phyloP scores from a whole-genome alignment of 306 rosid species.

The Vicia villosa region DNA sequence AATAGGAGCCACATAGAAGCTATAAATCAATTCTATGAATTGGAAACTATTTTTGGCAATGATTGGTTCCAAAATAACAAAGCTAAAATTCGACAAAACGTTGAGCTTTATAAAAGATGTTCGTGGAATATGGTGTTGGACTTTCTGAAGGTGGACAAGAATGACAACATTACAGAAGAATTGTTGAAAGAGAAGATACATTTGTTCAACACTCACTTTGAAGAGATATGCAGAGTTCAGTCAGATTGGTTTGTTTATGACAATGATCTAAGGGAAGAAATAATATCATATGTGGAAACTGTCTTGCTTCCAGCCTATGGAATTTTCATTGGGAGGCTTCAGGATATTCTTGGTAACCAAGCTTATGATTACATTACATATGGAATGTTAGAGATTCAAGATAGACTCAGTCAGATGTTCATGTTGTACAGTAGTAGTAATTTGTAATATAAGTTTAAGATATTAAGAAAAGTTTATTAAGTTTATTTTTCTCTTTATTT shows the following conservation, averaged over 20 bases:
- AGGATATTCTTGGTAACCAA: not conserved
- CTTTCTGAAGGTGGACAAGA: constrained; percentile 38
- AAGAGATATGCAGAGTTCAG: constrained; percentile 17
- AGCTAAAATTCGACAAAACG: constrained; percentile 49
- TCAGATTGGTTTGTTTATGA: not conserved
- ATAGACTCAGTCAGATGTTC: not conserved
- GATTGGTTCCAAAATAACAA: constrained; percentile 68
- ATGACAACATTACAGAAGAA: not conserved
- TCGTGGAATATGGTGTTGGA: constrained; percentile 65
- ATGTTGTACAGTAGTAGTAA: too few species aligned
- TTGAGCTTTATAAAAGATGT: constrained; percentile 51
- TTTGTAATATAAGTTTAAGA: too few species aligned
- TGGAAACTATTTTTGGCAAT: constrained; percentile 49
- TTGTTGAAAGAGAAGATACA: constrained; percentile 11
- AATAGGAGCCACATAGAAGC: constrained; percentile 58
- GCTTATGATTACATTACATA: constrained; percentile 7
- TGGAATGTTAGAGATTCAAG: constrained; percentile 14
- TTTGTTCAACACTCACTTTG: constrained; percentile 20
- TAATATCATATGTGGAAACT: not conserved
- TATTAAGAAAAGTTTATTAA: too few species aligned
- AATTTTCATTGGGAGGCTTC: constrained; percentile 2
- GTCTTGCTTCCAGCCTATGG: constrained; percentile 1
- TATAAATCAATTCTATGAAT: constrained; percentile 42
- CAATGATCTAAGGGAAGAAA: not conserved
- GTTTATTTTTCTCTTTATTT: too few species aligned